Evolutionary conservation across 2,329 filamentous ascomycete genomes (phyloP), one percentile per base, ranked within the genome.

Genomic region (Microsporum audouinii): DNA sequence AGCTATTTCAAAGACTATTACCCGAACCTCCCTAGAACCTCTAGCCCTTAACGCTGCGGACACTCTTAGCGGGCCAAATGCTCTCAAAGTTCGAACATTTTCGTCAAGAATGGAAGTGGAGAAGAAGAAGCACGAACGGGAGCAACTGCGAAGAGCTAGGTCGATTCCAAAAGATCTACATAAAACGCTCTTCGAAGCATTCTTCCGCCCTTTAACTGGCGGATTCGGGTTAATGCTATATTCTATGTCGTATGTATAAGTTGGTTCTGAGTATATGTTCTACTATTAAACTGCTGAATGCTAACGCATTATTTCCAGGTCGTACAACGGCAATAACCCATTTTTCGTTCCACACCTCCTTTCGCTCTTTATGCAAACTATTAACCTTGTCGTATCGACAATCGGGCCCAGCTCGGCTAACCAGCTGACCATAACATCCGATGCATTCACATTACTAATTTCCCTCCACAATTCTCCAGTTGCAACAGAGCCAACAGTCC

Each of bases 21-120:
- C 88, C 3, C 82, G 85, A 31, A 78, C 80, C 0, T 89, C 96
- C 68, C 84, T 97, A 23, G 84, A 86, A 14, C 94, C 94, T 0
- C 77, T 97, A 33, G 91, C 92, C 0, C 86, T 89, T 41, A 79
- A 84, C 62, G 89, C 91, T 1, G 91, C 91, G 45, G 91, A 96
- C 70, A 80, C 86, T 27, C 79, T 85, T 5, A 87, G 87, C 0
- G 91, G 92, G 0, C 91, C 94, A 0, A 85, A 91, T 66, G 83
- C 87, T 4, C 83, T 99, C 53, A 97, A 97, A 76, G 83, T 97
- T 27, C 85, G 89, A 33, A 95, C 87, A 1, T 96, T 97, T 74
- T 92, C 87, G 8, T 89, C 88, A 0, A 85, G 88, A 17, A 84
- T 91, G 72, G 79, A 83, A 62, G 80, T 86, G 17, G 82, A 87